Evolutionary conservation across 495 filamentous ascomycete genomes (phyloP).

Genomic region (Evansstolkia leycettana): DNA sequence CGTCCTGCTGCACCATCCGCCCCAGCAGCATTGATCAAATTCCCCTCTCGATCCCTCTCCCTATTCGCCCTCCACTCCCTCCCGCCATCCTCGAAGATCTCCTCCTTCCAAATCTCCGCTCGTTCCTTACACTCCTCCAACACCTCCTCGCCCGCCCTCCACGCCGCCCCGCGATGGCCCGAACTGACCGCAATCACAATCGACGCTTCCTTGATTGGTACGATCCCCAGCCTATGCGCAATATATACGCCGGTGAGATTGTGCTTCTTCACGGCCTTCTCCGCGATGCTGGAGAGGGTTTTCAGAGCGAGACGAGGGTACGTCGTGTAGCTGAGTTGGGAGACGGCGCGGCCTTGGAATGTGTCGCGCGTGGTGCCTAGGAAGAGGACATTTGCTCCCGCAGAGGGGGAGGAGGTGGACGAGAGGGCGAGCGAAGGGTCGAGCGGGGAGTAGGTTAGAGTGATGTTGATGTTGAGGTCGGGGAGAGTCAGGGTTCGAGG

Average conservation of each 20-base stretch:
- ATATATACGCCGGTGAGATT: constrained; percentile 59
- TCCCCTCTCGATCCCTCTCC: constrained; percentile 49
- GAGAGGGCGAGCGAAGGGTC: constrained; percentile 46
- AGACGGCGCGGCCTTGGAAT: constrained; percentile 63
- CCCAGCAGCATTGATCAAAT: no score
- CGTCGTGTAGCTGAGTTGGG: constrained; percentile 68
- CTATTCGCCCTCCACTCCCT: constrained; percentile 86
- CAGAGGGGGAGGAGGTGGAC: constrained; percentile 61
- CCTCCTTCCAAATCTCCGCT: constrained; percentile 92
- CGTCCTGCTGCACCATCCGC: not conserved
- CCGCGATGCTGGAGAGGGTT: constrained; percentile 61
- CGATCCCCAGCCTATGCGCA: constrained; percentile 73
- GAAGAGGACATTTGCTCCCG: constrained; percentile 85
- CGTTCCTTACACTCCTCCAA: constrained; percentile 75
- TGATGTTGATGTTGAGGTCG: constrained; percentile 25
- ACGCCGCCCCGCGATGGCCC: constrained; percentile 79
- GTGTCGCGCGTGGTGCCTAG: constrained; percentile 78
- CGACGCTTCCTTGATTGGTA: constrained; percentile 82
- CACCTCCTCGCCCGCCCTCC: constrained; percentile 80
- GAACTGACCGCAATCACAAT: constrained; percentile 82
- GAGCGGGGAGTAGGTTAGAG: constrained; percentile 49
- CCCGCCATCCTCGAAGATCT: constrained; percentile 75
- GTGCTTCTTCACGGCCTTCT: constrained; percentile 43
- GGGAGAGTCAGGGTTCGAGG: constrained; percentile 20
- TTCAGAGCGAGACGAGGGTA: constrained; percentile 67